phyloP scores from a whole-genome alignment of 1,284 basidiomycete species.

The Retiboletus flavoniger region DNA sequence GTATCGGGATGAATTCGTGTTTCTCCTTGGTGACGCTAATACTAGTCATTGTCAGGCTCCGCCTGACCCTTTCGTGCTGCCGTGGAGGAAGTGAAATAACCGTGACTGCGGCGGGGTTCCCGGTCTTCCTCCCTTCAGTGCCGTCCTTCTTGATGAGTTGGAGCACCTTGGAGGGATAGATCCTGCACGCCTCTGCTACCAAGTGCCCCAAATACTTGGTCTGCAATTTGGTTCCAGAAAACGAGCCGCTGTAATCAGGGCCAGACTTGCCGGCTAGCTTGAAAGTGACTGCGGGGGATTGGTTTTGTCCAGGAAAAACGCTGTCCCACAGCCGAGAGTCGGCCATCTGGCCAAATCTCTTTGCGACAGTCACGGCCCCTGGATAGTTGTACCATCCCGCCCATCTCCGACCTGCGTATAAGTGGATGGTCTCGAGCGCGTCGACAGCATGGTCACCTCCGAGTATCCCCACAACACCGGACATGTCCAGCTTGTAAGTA shows the following conservation, averaged over 20 bases:
- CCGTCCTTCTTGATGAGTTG: slow-evolving; percentile 7
- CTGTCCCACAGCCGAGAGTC: slow-evolving; percentile 28
- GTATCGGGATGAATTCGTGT: slow-evolving; percentile 4
- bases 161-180: background rate
- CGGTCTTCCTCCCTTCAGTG: slow-evolving; percentile 15
- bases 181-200: slow-evolving; percentile 1
- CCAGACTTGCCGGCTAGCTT: slow-evolving; percentile 27
- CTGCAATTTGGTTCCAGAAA: slow-evolving; percentile 27
- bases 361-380: slow-evolving; percentile 30
- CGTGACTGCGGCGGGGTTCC: slow-evolving; percentile 17
- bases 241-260: slow-evolving; percentile 23
- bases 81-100: slow-evolving; percentile 15
- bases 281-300: slow-evolving; percentile 25
- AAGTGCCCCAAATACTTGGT: slow-evolving; percentile 29
- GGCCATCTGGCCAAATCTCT: slow-evolving; percentile 31
- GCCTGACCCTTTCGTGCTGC: slow-evolving; percentile 1
- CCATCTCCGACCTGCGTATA: slow-evolving; percentile 31
- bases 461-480: slow-evolving; percentile 30
- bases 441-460: slow-evolving; percentile 34
- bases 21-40: background rate
- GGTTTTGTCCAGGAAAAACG: slow-evolving; percentile 30
- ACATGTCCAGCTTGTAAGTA: slow-evolving; percentile 24
- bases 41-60: background rate
- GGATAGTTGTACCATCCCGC: slow-evolving; percentile 38
- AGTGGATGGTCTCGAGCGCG: slow-evolving; percentile 32